Base-by-base conservation (phyloP, 2,329 filamentous ascomycete genomes). In the Rutstroemia sp. region DNA sequence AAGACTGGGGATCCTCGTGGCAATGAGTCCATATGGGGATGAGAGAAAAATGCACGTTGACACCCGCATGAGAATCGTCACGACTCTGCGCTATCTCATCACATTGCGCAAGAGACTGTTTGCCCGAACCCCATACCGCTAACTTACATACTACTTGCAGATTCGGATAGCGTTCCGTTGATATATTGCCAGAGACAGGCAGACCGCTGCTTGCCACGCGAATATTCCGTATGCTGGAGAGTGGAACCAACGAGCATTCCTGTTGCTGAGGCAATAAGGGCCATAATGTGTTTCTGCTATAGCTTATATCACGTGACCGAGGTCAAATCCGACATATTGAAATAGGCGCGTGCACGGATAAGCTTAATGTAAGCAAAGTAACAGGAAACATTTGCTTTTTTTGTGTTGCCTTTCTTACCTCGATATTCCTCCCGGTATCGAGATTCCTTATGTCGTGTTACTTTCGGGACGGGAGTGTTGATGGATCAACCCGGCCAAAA, bases 151-250 rank as follows among this genome's bases (percentile, higher is more conserved):
- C 17, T 44, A 50, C 45, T 44, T 55, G 46, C 52, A 56, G 53
- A 51, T 56, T 56, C 53, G 53, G 53, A 51, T 46, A 19, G 47
- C 27, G 34, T 42, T 41, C 53, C 47, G 49, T 56, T 25, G 44
- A 34, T 49, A 34, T 7, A 42, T 27, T 17, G 21, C 30, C 17
- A 54, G 27, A 44, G 47, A 56, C 19, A 51, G 39, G 47, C 47
- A 56, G 53, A 56, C 53, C 53, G 53, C 53, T 56, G 53, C 46
- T 56, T 44, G 53, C 53, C 53, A 56, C 39, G 53, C 53, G 41
- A 45, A 27, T 56, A n/a, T 48, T 45, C 48, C 47, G 27, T 25
- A 45, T 7, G 47, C 25, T 51, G n/a, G 25, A 34, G 47, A 41
- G 45, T 38, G 41, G 45, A 42, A 50, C 19, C 51, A 46, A 17